Base-by-base conservation (phyloP, 2,329 filamentous ascomycete genomes). In the Zasmidium cellare region DNA sequence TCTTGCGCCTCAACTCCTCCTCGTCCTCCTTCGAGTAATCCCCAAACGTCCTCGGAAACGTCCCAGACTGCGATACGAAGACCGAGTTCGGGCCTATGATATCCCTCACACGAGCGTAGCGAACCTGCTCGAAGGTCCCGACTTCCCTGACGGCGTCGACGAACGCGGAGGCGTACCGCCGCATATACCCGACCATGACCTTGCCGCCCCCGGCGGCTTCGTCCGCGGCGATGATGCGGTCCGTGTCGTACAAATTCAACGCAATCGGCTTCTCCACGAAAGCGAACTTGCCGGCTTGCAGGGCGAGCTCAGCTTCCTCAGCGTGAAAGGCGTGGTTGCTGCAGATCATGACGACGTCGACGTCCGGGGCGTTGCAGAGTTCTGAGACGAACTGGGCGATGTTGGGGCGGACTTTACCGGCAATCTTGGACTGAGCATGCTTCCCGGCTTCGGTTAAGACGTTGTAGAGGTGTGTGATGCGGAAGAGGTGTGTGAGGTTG, bases 141-240 rank as follows among this genome's bases (percentile, higher is more conserved):
- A 41, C n/a, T 14, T 41, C 12, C 35, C 16, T 41, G 35, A 41
- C 35, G 16, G 0, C 78, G 20, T 82, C 75, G 0, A 75, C 69
- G 61, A 86, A 86, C 0, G 79, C 77, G 0, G 80, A 72, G 0
- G 85, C 84, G 64, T 86, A 86, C 16, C 85, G 77, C 20, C 85
- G 75, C 77, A 85, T 85, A 55, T 83, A 85, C 1, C 84, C 84
- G 0, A 88, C 82, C 65, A 87, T 83, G 1, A 86, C 76, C 5
- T 41, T 41, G 7, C 35, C 35, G 11, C n/a, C n/a, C 5, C 25
- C 25, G 72, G 74, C 0, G 79, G 3, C n/a, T 16, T 22, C 45
- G n/a, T 47, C 19, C 19, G 45, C 35, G n/a, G 35, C 35, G 5
- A 5, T 14, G 16, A 41, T 41, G 3, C 35, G 35, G 16, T 41